Conservation (phyloP, 495 filamentous ascomycete species). For the Podospora comata region DNA sequence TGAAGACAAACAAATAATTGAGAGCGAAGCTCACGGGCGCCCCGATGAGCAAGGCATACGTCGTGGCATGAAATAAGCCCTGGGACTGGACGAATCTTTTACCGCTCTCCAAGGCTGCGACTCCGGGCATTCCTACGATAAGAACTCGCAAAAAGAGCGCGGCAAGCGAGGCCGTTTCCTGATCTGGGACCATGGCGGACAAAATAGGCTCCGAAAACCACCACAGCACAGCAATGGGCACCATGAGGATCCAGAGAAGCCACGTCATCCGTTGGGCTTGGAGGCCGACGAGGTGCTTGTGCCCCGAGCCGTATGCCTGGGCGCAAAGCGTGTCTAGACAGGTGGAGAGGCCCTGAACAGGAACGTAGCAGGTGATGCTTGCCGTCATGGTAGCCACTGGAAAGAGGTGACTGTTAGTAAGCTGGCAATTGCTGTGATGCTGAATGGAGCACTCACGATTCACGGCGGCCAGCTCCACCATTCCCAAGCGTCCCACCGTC, state of each 20-base stretch:
- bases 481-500: conserved; percentile 63
- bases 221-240: conserved; percentile 64
- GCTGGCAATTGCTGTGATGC: too few relatives aligned
- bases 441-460: conserved; percentile 37
- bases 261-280: conserved; percentile 69
- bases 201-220: conserved; percentile 55
- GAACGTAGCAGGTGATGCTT: conserved; percentile 67
- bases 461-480: conserved; percentile 61
- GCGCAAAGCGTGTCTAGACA: conserved; percentile 70
- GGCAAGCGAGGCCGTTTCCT: conserved; percentile 58
- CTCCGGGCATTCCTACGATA: conserved; percentile 63
- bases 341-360: conserved; percentile 68
- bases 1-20: conserved; percentile 70
- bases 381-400: conserved; percentile 67
- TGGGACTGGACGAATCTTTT: conserved; percentile 74
- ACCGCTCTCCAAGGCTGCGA: conserved; percentile 64
- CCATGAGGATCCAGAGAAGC: conserved; percentile 59
- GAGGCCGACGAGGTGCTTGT: conserved; percentile 64
- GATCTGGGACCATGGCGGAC: conserved; percentile 56
- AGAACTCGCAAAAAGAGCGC: conserved; percentile 65
- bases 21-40: conserved; percentile 64
- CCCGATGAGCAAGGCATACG: conserved; percentile 61
- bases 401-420: conserved; percentile 11
- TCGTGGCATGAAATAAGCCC: conserved; percentile 64
- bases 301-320: conserved; percentile 70